These are phyloP conservation scores for Naganishia friedmannii DNA, from an alignment of 768 basidiomycete genomes.

Conservation along the genomic window DNA sequence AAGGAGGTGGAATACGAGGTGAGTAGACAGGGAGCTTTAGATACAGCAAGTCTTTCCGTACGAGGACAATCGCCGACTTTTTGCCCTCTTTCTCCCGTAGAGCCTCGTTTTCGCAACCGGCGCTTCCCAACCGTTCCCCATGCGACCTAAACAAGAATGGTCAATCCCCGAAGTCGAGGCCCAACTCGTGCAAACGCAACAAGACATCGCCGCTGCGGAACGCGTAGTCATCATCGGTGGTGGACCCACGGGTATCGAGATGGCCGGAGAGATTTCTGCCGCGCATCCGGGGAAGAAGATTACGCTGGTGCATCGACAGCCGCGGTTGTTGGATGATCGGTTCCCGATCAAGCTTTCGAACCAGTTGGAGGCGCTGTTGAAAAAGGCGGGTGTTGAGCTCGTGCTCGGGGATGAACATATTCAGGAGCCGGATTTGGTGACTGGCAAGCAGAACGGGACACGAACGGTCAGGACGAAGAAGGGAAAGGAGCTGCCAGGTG, in stretches of 20 bases:
- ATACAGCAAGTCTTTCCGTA: too few species aligned
- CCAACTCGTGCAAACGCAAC: constrained; percentile 50
- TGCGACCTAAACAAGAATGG: constrained; percentile 37
- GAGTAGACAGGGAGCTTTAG: too few species aligned
- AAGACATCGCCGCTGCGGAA: constrained; percentile 55
- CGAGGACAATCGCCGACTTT: too few species aligned
- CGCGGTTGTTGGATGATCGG: constrained; percentile 33
- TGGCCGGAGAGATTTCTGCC: constrained; percentile 35
- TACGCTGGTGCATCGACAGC: constrained; percentile 42
- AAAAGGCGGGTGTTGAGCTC: constrained; percentile 38
- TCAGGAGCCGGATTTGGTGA: constrained; percentile 34
- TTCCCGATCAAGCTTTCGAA: constrained; percentile 39
- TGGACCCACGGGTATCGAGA: constrained; percentile 65
- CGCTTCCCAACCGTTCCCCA: constrained; percentile 43
- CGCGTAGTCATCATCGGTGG: constrained; percentile 68
- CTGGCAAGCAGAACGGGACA: constrained; percentile 36
- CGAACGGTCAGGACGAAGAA: constrained; percentile 36
- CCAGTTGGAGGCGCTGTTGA: constrained; percentile 36
- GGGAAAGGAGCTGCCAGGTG: constrained; percentile 39
- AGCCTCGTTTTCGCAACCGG: constrained; percentile 48
- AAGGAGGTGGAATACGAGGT: constrained; percentile 45
- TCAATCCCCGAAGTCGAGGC: constrained; percentile 17
- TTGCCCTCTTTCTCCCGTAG: constrained; percentile 28
- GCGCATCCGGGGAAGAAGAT: constrained; percentile 39
- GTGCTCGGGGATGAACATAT: constrained; percentile 33